Percentiles rank a stretch among this genome's conserved stretches.
Conservation (phyloP, 129 eudicot genomes). For the Lactuca sativa region DNA sequence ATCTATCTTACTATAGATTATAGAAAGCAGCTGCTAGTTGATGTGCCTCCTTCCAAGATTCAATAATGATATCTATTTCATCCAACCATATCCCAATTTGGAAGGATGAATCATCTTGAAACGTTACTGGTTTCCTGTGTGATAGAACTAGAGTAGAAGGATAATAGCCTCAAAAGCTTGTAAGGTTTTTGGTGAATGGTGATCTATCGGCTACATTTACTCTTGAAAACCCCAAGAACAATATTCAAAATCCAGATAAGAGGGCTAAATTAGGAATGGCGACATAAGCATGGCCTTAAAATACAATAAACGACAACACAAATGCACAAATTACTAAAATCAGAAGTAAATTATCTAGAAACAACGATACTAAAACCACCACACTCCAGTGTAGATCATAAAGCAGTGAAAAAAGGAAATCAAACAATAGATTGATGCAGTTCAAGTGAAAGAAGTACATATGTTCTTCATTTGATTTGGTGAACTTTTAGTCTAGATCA, state of each 20-base stretch:
- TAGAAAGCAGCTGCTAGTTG: too few relatives aligned
- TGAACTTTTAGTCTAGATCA: not conserved
- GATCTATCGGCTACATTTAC: not conserved
- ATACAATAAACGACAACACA: not conserved
- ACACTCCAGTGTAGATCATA: conserved; percentile 8
- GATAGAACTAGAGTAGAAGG: too few relatives aligned
- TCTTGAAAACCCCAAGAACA: not conserved
- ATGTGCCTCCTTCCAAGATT: too few relatives aligned
- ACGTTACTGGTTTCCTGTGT: too few relatives aligned
- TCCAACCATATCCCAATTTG: not conserved
- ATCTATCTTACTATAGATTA: not conserved
- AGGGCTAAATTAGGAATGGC: conserved; percentile 2
- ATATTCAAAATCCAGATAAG: not conserved
- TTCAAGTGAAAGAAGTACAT: not conserved
- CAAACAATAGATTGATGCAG: conserved; percentile 4
- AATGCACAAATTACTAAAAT: not conserved
- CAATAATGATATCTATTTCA: not conserved
- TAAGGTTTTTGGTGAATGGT: not conserved
- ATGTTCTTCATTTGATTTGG: not conserved
- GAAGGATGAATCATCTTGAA: not conserved
- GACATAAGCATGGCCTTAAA: conserved; percentile 1
- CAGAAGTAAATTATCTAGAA: conserved; percentile 1
- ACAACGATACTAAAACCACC: not conserved
- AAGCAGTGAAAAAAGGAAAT: not conserved
- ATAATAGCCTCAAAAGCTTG: not conserved